Evolutionary conservation across 805 yeast species (phyloP), one percentile per base, ranked within the genome.

Genomic region (Saccharomycopsis guyanensis): DNA sequence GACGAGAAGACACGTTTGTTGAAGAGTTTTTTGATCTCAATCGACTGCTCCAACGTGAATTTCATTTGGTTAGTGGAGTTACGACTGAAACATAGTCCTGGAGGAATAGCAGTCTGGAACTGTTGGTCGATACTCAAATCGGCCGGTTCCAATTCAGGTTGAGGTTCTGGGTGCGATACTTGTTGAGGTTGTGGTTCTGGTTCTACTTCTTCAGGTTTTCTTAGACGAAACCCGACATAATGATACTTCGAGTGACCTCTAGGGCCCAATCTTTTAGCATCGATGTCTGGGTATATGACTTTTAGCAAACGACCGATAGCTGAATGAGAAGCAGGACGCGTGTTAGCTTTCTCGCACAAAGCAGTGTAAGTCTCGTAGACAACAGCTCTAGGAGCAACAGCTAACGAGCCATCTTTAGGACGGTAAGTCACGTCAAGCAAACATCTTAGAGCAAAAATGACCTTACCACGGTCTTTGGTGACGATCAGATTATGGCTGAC

Each of bases 211-310:
- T 12, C 8, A 3, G 35, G 20, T 6, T 37, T 13, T 18, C 31
- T 43, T 2, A 32, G 38, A 49, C 68, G 68, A 27, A 82, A 68
- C 2, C 95, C 95, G 62, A 91, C 83, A 58, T 86, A 87, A 60
- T 86, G 94, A 62, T 88, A 88, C 59, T 82, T 82, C 18, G 91
- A 79, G 57, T 81, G 83, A 2, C 89, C 89, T 42, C 95, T 70
- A 60, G 80, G 76, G 1, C 96, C 96, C 44, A 87, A 66, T 45
- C 96, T 71, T 53, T 94, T 72, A 0, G 93, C 83, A 25, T 79
- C 77, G 51, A 86, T 66, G 45, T 69, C 67, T 0, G 95, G 93
- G 55, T 73, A 82, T 3, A 77, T 62, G 3, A 80, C 66, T 48
- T 80, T 69, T 16, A 85, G 86, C 37, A 82, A 65, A 56, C 82